Percentiles rank a stretch among this genome's conserved stretches.
phyloP scores from a whole-genome alignment of 148 eudicot genomes.

The Fagopyrum esculentum region DNA sequence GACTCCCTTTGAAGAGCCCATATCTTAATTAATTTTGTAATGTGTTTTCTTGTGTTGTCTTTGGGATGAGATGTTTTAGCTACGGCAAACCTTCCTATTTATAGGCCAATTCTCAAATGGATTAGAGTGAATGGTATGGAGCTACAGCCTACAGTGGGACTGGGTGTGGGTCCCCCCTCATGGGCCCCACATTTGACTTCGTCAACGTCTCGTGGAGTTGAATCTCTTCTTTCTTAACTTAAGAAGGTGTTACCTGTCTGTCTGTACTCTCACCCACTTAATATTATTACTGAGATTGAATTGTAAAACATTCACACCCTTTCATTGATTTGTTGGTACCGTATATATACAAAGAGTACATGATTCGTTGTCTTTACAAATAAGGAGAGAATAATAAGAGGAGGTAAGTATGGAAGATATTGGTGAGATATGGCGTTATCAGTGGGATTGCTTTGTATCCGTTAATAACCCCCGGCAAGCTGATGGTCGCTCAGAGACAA shows the following conservation, averaged over 20 bases:
- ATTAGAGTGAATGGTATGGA: not conserved
- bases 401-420: too few species aligned
- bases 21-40: not conserved
- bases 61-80: not conserved
- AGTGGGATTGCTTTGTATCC: too few species aligned
- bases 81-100: not conserved
- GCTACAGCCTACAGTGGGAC: not conserved
- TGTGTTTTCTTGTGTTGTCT: not conserved
- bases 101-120: not conserved
- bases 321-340: too few species aligned
- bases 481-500: not conserved
- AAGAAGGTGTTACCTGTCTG: too few species aligned
- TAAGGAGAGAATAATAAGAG: too few species aligned
- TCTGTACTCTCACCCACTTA: too few species aligned
- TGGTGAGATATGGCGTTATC: too few species aligned
- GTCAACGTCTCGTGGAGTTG: not conserved
- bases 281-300: too few species aligned
- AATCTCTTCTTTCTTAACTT: not conserved
- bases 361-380: too few species aligned
- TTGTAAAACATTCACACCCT: too few species aligned
- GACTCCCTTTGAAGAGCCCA: not conserved
- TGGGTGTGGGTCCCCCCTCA: not conserved
- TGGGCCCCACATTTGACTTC: not conserved
- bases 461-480: not conserved
- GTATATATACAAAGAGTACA: too few species aligned